Base-by-base conservation (phyloP, 805 yeast genomes). In the Teunomyces tritomae region DNA sequence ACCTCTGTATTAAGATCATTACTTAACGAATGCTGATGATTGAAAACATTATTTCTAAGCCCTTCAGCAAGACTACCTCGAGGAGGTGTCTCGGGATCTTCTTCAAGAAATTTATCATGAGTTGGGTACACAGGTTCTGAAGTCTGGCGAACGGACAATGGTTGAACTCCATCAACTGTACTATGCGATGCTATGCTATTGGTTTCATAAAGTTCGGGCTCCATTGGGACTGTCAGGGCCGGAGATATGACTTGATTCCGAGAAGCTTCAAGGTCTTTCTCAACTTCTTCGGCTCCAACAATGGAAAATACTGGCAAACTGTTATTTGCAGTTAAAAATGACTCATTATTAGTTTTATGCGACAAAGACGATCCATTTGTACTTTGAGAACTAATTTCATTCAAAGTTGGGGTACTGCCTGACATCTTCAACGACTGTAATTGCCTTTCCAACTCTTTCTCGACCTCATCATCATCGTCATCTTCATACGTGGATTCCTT, bases 391-490 rank as follows among this genome's bases (percentile, higher is more conserved):
- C 39, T 32, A 10, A 45, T 37, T 14, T 41, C 42, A 27, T 32
- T 35, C 20, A 37, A 37, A 6, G 29, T 37, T 1, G 27, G 40
- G 5, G 43, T 24, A 28, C 45, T 47, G 13, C 47, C 48, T 14
- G 44, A 46, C 32, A 59, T 55, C 46, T 72, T 73, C 55, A 73
- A 61, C 16, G 53, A 52, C 28, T 64, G 65, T 39, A 73, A 59
- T 50, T 73, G 77, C 26, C 70, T 60, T 47, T 70, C 67, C 49
- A 73, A 62, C 46, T 71, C 76, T 39, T 53, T 49, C 33, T 70
- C 74, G 4, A 65, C 63, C 36, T 65, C 74, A 13, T 57, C 67
- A 4, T 66, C 71, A 9, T 68, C 71, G 30, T 56, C 51, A 8
- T 51, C 55, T 4, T 63, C 59, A 39, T 59, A 57, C 36, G 50